A percentile compares a stretch with the other conserved stretches of the same genome.
These are phyloP conservation scores for Fusarium sp. DNA, from an alignment of 2,329 filamentous ascomycete species.

Conservation along the genomic window DNA sequence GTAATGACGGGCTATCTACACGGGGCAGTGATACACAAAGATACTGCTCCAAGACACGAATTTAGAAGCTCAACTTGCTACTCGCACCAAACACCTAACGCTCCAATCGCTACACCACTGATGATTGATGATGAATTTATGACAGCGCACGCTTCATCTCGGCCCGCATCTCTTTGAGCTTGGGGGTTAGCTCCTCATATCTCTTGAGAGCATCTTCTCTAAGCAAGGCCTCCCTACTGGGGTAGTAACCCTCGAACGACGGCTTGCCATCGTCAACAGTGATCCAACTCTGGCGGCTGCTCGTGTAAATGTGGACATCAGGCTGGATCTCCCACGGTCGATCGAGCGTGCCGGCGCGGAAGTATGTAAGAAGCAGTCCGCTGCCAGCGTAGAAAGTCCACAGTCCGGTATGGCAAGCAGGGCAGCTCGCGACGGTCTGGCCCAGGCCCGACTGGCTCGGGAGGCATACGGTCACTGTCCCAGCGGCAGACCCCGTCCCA, in stretches of 20 bases:
- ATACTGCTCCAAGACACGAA: not conserved
- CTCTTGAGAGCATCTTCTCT: conserved; percentile 54
- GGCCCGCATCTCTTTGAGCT: conserved; percentile 35
- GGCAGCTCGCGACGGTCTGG: conserved; percentile 61
- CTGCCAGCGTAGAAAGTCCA: conserved; percentile 60
- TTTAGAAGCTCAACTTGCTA: not conserved
- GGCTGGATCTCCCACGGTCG: conserved; percentile 56
- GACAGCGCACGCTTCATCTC: conserved; percentile 33
- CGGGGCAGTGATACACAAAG: not conserved
- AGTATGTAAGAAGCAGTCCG: conserved; percentile 53
- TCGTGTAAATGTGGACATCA: conserved; percentile 62
- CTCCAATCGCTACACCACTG: not conserved
- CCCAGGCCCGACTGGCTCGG: conserved; percentile 60
- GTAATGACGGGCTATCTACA: conserved; percentile 26
- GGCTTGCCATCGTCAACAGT: conserved; percentile 54
- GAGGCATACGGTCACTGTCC: conserved; percentile 47
- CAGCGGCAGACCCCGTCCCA: conserved; percentile 4
- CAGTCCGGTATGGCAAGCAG: conserved; percentile 57
- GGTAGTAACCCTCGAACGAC: conserved; percentile 57
- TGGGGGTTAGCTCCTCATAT: conserved; percentile 44
- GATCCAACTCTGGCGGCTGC: conserved; percentile 58
- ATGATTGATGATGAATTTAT: not conserved
- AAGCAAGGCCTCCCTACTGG: conserved; percentile 51
- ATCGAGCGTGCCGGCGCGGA: conserved; percentile 64
- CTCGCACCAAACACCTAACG: not conserved